phyloP scores from a whole-genome alignment of 176 grass and related monocot genomes.

The Metroxylon sagu region DNA sequence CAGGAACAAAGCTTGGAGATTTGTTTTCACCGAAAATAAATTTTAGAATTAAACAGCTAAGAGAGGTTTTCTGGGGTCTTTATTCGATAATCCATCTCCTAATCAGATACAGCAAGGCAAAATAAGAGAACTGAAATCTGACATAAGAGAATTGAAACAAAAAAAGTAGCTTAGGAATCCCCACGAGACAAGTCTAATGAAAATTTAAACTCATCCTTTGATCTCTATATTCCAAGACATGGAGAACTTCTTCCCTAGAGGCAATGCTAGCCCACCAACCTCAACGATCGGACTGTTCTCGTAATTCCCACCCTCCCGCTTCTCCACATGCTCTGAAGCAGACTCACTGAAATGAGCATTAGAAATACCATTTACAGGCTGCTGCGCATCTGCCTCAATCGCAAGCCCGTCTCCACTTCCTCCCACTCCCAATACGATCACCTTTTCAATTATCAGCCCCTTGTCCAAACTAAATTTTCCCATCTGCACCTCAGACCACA shows the following conservation, averaged over 20 bases:
- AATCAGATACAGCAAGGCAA: too few relatives aligned
- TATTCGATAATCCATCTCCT: too few relatives aligned
- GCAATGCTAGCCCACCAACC: constrained; percentile 65
- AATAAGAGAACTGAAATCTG: too few relatives aligned
- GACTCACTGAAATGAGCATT: constrained; percentile 19
- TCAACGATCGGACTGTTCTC: constrained; percentile 46
- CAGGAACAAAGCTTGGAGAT: too few relatives aligned
- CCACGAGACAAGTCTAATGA: too few relatives aligned
- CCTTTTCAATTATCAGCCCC: constrained; percentile 57
- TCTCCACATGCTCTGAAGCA: constrained; percentile 12
- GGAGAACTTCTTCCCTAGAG: constrained; percentile 81
- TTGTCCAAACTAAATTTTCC: constrained; percentile 48
- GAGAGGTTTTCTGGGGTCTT: too few relatives aligned
- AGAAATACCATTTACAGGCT: constrained; percentile 20
- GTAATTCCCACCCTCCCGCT: constrained; percentile 20
- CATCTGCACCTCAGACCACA: constrained; percentile 51
- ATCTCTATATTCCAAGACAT: constrained; percentile 71
- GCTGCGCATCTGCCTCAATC: constrained; percentile 37
- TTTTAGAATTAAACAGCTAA: too few relatives aligned
- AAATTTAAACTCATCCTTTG: constrained; percentile 19
- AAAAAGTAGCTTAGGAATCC: too few relatives aligned
- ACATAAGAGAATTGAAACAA: too few relatives aligned
- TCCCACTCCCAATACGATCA: constrained; percentile 59
- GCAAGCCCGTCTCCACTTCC: constrained; percentile 42
- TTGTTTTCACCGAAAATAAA: too few relatives aligned